Percentiles rank a stretch among this genome's conserved stretches.
Conservation (phyloP, 1,284 basidiomycete species). For the Abortiporus biennis region DNA sequence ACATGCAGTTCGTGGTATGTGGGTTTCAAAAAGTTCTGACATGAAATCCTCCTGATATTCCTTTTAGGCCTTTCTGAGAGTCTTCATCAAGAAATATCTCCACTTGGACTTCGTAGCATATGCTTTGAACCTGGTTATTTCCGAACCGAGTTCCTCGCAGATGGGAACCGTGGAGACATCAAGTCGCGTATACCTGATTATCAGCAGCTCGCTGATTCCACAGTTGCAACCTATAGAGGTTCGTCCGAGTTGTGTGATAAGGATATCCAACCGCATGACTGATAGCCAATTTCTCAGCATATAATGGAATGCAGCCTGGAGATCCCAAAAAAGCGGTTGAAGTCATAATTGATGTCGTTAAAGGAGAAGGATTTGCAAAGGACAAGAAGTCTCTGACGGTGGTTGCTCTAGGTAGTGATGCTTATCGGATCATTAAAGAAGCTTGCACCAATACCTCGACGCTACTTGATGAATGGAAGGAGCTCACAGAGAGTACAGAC, state of each 20-base stretch:
- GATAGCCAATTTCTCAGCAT: conserved; percentile 7
- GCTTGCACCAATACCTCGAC: conserved; percentile 14
- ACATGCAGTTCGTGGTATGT: conserved; percentile 28
- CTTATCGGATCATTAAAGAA: conserved; percentile 13
- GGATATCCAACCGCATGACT: not conserved
- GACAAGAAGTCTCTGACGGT: conserved; percentile 18
- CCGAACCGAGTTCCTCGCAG: conserved; percentile 31
- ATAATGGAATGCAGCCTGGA: conserved; percentile 26
- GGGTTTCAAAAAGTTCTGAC: not conserved
- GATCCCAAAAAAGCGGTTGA: conserved; percentile 25
- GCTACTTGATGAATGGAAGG: conserved; percentile 24
- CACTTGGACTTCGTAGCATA: conserved; percentile 35
- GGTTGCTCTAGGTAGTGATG: conserved; percentile 24
- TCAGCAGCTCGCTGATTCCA: conserved; percentile 21
- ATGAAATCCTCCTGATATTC: not conserved
- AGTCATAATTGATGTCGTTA: conserved; percentile 25
- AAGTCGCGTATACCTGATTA: conserved; percentile 34
- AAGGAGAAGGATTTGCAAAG: conserved; percentile 21
- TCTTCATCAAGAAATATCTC: conserved; percentile 33
- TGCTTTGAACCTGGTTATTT: conserved; percentile 40
- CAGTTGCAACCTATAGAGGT: conserved; percentile 15
- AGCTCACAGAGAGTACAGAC: conserved; percentile 11
- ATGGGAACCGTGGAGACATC: conserved; percentile 25
- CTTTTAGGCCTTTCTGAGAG: conserved; percentile 27
- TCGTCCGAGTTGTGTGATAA: conserved; percentile 1